Conservation (phyloP, 371 early-diverging fungal species). For the Apophysomyces variabilis region DNA sequence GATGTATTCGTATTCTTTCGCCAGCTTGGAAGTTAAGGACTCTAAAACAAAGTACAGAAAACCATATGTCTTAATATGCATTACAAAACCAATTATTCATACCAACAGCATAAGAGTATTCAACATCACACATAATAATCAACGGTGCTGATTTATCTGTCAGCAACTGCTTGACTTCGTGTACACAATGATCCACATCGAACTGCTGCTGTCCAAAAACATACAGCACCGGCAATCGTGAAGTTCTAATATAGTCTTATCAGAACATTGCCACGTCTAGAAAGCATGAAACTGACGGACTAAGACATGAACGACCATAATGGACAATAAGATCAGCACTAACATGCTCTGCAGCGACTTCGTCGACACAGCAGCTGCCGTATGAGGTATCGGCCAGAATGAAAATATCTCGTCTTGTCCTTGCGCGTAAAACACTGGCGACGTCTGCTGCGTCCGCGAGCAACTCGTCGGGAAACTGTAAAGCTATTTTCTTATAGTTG, state of each 20-base stretch:
- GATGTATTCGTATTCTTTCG: conserved; percentile 37
- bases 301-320: conserved; percentile 91
- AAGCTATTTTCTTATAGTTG: conserved; percentile 68
- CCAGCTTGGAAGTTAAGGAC: conserved; percentile 19
- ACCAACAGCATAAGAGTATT: conserved; percentile 69
- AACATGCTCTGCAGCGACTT: conserved; percentile 92
- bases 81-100: conserved; percentile 18
- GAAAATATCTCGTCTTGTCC: conserved; percentile 59
- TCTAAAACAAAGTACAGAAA: conserved; percentile 17
- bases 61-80: not conserved
- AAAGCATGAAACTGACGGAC: conserved; percentile 60
- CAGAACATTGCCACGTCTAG: not conserved
- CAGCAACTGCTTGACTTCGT: conserved; percentile 47
- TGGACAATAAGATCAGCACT: conserved; percentile 86
- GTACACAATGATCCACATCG: conserved; percentile 60
- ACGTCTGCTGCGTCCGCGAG: conserved; percentile 76
- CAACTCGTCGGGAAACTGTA: conserved; percentile 93
- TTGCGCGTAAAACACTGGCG: conserved; percentile 49
- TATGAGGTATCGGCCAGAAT: conserved; percentile 94
- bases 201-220: conserved; percentile 81
- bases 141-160: conserved; percentile 49
- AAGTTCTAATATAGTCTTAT: conserved; percentile 49
- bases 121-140: conserved; percentile 78
- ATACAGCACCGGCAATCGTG: conserved; percentile 83
- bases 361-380: conserved; percentile 97